Percentiles rank a stretch among this genome's conserved stretches.
These are phyloP conservation scores for Tricholoma furcatifolium DNA, from an alignment of 768 basidiomycete species.

Conservation along the genomic window DNA sequence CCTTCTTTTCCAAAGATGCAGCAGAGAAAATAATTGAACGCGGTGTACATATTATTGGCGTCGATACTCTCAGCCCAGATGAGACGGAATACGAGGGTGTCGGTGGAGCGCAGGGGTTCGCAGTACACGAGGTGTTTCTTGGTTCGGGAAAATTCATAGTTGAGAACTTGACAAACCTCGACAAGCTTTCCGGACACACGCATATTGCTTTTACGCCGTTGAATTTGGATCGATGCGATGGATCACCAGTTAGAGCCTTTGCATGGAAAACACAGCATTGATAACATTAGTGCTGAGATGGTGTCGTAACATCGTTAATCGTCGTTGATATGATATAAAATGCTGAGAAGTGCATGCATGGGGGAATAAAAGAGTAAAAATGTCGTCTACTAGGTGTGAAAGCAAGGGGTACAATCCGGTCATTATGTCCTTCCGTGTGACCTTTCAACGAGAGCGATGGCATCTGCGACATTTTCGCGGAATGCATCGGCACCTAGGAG, in stretches of 20 bases:
- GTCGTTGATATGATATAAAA: not conserved
- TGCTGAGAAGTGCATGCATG: not conserved
- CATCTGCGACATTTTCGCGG: conserved; percentile 49
- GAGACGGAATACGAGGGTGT: conserved; percentile 44
- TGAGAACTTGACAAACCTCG: conserved; percentile 66
- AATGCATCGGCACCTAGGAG: conserved; percentile 49
- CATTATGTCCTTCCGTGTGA: conserved; percentile 9
- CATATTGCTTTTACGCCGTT: conserved; percentile 59
- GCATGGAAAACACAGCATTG: conserved; percentile 33
- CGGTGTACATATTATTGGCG: conserved; percentile 58
- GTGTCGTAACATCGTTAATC: not conserved
- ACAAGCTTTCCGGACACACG: conserved; percentile 29
- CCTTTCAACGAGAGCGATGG: conserved; percentile 42
- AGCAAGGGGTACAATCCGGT: not conserved
- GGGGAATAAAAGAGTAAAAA: not conserved
- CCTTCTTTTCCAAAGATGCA: conserved; percentile 55
- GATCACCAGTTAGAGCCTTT: conserved; percentile 70
- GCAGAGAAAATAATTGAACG: conserved; percentile 46
- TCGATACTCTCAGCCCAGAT: conserved; percentile 70
- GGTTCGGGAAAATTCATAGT: conserved; percentile 62
- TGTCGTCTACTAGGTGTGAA: not conserved
- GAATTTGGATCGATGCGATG: conserved; percentile 57
- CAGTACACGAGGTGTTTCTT: conserved; percentile 60
- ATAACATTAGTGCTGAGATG: conserved; percentile 1
- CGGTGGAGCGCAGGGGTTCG: conserved; percentile 39